Base-by-base conservation (phyloP, 139 green algal genomes). In the Auxenochlorella pyrenoidosa region DNA sequence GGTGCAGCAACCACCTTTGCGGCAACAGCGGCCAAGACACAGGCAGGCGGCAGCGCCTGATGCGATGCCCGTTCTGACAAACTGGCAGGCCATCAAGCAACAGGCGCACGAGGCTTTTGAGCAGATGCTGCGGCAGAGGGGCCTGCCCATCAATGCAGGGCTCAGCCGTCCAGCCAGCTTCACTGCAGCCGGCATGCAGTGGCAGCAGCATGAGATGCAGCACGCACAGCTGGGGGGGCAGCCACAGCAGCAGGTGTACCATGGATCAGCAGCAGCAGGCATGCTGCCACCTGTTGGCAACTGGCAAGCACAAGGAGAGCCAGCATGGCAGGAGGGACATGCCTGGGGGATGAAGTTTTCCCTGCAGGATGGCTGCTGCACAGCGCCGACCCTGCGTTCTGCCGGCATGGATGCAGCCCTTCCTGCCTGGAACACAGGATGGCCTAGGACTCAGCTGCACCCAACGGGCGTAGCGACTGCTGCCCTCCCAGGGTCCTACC, bases 31-130 rank as follows among this genome's bases (percentile, higher is more conserved):
- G 24, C 2, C 19, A 30, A 51, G 41, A 13, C 18, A 34, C 21
- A 40, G 58, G 73, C 73, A 51, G 28, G 54, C 54, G 16, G 54
- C 15, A 3, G 47, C 18, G 47, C 16, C 15, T 34, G 44, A 41
- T 80, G 40, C 6, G 65, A 38, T 72, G 65, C 65, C 71, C 26
- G 1, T 78, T 44, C 43, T 32, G 1, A 68, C 41, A 47, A 71
- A 60, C 34, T 86, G 82, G 83, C 71, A 87, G 36, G 72, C 83
- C 58, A 79, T 87, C 68, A 82, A 87, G 72, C 47, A 75, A 36
- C 68, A 82, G 36, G 83, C 83, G 28, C 83, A 87, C 36, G 43
- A 80, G 47, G 83, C 72, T 0, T 87, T 87, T 44, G 30, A 87
- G 54, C 30, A 75, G 10, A 28, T 87, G 70, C 40, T 87, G 71